Evolutionary conservation across 176 grass and related monocot species (phyloP).

Genomic region (Elaeis guineensis): DNA sequence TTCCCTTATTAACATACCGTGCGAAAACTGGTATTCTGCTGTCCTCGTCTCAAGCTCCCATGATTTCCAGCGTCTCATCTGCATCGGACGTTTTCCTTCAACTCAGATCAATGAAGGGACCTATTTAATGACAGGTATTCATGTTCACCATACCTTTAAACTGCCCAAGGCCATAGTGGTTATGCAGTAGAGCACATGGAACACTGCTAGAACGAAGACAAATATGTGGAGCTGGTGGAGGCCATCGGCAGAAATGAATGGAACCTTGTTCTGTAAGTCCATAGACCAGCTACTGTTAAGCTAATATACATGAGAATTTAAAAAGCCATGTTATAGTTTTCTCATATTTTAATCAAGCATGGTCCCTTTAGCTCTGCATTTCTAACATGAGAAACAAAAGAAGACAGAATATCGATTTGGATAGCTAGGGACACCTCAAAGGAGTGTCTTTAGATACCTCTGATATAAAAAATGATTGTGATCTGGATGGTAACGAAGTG

Average conservation of each 20-base stretch:
- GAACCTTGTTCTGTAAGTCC: conserved; percentile 1
- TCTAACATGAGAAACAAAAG: no score
- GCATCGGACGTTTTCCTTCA: not conserved
- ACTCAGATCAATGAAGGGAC: no score
- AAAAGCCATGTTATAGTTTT: no score
- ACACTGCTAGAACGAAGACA: conserved; percentile 6
- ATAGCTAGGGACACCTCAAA: no score
- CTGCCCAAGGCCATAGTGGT: conserved; percentile 3
- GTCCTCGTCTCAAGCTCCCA: conserved; percentile 19
- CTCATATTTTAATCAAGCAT: no score
- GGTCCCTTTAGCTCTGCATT: no score
- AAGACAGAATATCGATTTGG: no score
- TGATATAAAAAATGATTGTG: no score
- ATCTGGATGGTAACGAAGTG: no score
- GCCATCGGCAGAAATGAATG: conserved; percentile 5
- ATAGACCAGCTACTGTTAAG: no score
- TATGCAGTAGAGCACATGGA: conserved; percentile 10
- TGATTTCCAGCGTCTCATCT: conserved; percentile 14
- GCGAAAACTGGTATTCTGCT: conserved; percentile 16
- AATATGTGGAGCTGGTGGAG: conserved; percentile 20
- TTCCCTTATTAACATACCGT: conserved; percentile 1
- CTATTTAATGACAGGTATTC: not conserved
- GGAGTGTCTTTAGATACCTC: no score
- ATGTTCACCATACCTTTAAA: not conserved
- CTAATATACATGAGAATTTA: no score